A percentile compares a stretch with the other conserved stretches of the same genome.
phyloP scores from a whole-genome alignment of 1,284 basidiomycete species.

The Hemileia vastatrix region DNA sequence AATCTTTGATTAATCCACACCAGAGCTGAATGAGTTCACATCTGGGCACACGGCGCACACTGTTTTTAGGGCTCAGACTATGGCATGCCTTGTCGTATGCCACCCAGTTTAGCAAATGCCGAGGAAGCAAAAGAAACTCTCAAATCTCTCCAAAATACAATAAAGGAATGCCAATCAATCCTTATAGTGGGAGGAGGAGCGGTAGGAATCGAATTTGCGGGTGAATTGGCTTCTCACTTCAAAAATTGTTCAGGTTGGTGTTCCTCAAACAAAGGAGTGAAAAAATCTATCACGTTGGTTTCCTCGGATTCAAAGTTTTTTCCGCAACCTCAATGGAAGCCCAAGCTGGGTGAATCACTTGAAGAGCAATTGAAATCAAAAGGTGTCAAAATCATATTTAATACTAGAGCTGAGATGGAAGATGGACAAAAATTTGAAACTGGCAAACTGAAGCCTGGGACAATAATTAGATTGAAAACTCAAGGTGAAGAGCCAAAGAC shows the following conservation, averaged over 20 bases:
- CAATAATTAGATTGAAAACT: background rate
- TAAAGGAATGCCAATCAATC: constrained; percentile 1
- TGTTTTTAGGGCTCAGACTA: constrained; percentile 11
- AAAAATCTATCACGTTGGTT: constrained; percentile 13
- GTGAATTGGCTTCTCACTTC: constrained; percentile 10
- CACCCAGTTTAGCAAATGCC: background rate
- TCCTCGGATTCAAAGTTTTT: constrained; percentile 3
- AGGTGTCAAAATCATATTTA: constrained; percentile 11
- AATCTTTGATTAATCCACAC: background rate
- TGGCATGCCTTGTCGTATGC: constrained; percentile 13
- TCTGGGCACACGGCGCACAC: background rate
- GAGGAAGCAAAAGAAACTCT: constrained; percentile 5
- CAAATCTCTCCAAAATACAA: background rate
- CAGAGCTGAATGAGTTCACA: background rate
- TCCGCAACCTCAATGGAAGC: constrained; percentile 5
- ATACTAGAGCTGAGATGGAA: constrained; percentile 2
- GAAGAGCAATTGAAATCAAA: constrained; percentile 2
- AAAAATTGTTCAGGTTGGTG: too few species aligned
- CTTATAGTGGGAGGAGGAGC: constrained; percentile 16
- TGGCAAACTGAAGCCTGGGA: constrained; percentile 9
- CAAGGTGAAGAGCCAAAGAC: background rate
- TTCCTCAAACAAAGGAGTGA: too few species aligned
- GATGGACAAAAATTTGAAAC: constrained; percentile 10
- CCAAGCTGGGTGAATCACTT: constrained; percentile 4
- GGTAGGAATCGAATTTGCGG: constrained; percentile 19